These are phyloP conservation scores for Nigrospora osmanthi DNA, from an alignment of 2,329 filamentous ascomycete species.

Conservation along the genomic window DNA sequence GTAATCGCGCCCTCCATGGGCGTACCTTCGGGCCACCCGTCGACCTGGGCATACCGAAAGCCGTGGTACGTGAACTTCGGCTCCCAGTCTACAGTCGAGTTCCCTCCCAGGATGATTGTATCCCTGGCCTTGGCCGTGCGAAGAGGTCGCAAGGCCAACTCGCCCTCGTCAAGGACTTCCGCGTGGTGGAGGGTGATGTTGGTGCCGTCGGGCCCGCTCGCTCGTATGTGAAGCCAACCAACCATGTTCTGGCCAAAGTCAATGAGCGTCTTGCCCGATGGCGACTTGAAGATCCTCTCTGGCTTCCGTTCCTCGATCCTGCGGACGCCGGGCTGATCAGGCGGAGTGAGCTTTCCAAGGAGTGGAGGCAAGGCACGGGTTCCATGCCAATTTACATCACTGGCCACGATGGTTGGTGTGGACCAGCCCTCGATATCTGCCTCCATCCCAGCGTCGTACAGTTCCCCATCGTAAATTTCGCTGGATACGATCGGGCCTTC, in stretches of 20 bases:
- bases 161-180: constrained; percentile 41
- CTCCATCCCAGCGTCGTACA: constrained; percentile 24
- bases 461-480: constrained; percentile 34
- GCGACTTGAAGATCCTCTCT: constrained; percentile 17
- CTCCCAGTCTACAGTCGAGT: constrained; percentile 17
- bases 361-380: constrained; percentile 13
- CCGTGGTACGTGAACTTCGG: constrained; percentile 38
- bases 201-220: constrained; percentile 22
- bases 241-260: constrained; percentile 43
- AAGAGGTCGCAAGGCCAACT: constrained; percentile 20
- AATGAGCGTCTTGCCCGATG: constrained; percentile 36
- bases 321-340: constrained; percentile 23
- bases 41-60: constrained; percentile 35
- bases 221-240: constrained; percentile 26
- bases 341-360: constrained; percentile 15
- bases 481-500: constrained; percentile 19
- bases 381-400: constrained; percentile 17
- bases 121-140: neutral
- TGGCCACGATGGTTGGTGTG: constrained; percentile 29
- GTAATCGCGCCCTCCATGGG: constrained; percentile 3
- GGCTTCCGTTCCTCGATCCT: constrained; percentile 16
- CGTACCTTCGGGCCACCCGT: constrained; percentile 21
- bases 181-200: constrained; percentile 42
- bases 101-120: neutral
- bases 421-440: constrained; percentile 8